These are phyloP conservation scores for Cutaneotrichosporon arboriforme DNA, from an alignment of 1,284 basidiomycete genomes.

Conservation along the genomic window DNA sequence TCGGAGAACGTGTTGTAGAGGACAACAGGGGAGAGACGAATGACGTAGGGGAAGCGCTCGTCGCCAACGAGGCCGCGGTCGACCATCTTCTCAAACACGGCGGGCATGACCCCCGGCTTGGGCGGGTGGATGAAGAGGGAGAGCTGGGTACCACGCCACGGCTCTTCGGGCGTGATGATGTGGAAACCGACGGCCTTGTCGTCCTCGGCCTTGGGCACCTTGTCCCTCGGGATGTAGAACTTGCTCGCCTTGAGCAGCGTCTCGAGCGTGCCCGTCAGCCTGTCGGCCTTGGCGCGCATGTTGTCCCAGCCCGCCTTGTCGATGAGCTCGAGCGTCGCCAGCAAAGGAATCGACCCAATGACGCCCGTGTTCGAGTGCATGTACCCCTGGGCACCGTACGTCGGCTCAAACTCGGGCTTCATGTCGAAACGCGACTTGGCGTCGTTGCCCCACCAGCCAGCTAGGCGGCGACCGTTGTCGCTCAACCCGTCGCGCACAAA, in stretches of 20 bases:
- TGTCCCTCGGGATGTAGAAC: slow-evolving; percentile 53
- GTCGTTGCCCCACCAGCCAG: slow-evolving; percentile 98
- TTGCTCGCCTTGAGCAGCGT: slow-evolving; percentile 57
- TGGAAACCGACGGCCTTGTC: slow-evolving; percentile 58
- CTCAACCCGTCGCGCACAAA: slow-evolving; percentile 43
- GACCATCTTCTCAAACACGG: slow-evolving; percentile 59
- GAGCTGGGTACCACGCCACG: slow-evolving; percentile 73
- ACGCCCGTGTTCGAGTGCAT: slow-evolving; percentile 91
- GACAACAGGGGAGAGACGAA: slow-evolving; percentile 74
- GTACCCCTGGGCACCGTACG: slow-evolving; percentile 85
- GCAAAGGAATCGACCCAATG: slow-evolving; percentile 68
- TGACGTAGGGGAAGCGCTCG: slow-evolving; percentile 81
- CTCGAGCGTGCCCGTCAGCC: slow-evolving; percentile 68
- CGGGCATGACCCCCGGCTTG: slow-evolving; percentile 61
- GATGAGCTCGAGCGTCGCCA: slow-evolving; percentile 77
- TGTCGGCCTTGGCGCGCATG: slow-evolving; percentile 63
- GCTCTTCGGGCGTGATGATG: slow-evolving; percentile 73
- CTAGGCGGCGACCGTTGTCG: slow-evolving; percentile 57
- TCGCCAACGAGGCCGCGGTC: slow-evolving; percentile 78
- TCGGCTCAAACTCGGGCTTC: slow-evolving; percentile 75
- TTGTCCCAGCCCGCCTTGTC: slow-evolving; percentile 66
- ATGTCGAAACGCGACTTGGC: slow-evolving; percentile 81
- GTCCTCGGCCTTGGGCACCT: neutral
- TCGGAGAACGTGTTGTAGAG: slow-evolving; percentile 78
- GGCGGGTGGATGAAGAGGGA: slow-evolving; percentile 68